phyloP scores from a whole-genome alignment of 2,329 filamentous ascomycete genomes.

The Aureobasidium lini region DNA sequence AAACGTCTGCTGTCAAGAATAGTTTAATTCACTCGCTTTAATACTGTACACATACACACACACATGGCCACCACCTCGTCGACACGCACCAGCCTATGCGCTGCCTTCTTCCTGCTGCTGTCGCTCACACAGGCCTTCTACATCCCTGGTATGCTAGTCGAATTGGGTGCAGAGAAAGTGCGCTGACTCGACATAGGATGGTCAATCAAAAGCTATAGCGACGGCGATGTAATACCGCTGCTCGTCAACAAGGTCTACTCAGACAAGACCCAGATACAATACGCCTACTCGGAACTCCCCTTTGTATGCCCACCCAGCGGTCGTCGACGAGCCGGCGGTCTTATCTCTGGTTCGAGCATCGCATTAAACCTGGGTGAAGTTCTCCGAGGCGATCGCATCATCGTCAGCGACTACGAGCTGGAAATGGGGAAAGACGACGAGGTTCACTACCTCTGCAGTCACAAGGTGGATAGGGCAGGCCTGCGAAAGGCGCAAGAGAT shows the following conservation, averaged over 20 bases:
- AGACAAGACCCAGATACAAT: slow-evolving; percentile 82
- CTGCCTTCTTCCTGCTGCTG: slow-evolving; percentile 42
- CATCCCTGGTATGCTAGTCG: slow-evolving; percentile 61
- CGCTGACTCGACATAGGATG: slow-evolving; percentile 50
- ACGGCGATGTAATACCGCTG: slow-evolving; percentile 72
- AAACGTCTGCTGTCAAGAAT: neutral
- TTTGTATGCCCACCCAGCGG: slow-evolving; percentile 79
- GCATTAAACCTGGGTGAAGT: slow-evolving; percentile 82
- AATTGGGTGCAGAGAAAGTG: neutral
- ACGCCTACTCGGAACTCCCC: slow-evolving; percentile 81
- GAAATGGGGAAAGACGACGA: slow-evolving; percentile 67
- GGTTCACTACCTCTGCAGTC: slow-evolving; percentile 65
- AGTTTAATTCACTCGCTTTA: neutral
- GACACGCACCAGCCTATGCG: slow-evolving; percentile 36
- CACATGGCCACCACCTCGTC: slow-evolving; percentile 33
- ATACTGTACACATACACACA: slow-evolving; percentile 5
- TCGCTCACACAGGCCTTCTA: slow-evolving; percentile 64
- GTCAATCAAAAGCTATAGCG: slow-evolving; percentile 72
- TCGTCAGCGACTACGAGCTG: slow-evolving; percentile 75
- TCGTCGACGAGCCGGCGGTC: slow-evolving; percentile 54
- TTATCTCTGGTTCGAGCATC: slow-evolving; percentile 69
- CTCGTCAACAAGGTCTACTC: slow-evolving; percentile 90
- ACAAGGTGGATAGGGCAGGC: slow-evolving; percentile 56
- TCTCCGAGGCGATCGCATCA: slow-evolving; percentile 77
- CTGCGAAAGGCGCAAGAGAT: slow-evolving; percentile 63